phyloP scores from a whole-genome alignment of 345 rosid genomes.

The Murraya koenigii region DNA sequence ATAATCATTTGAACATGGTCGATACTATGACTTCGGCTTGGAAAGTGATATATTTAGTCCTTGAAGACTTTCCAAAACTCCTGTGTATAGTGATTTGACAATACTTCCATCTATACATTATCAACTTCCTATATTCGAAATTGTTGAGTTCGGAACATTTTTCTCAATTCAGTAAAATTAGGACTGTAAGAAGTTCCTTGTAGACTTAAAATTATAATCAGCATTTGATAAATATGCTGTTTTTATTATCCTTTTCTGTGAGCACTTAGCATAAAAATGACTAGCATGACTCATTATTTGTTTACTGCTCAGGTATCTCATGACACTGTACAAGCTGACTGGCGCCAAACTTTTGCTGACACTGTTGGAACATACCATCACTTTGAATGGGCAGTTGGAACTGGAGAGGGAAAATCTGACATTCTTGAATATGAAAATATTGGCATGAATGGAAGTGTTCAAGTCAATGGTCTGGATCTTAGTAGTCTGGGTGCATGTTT shows the following conservation, averaged over 20 bases:
- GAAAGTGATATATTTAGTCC: neutral
- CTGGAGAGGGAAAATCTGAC: constrained; percentile 85
- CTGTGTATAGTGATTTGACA: neutral
- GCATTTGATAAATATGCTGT: neutral
- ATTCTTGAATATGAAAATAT: constrained; percentile 80
- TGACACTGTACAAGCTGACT: constrained; percentile 78
- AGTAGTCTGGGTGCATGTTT: constrained; percentile 61
- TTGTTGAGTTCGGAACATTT: neutral
- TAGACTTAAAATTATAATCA: neutral
- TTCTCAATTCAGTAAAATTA: neutral
- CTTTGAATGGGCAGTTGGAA: constrained; percentile 97
- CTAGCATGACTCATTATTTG: neutral
- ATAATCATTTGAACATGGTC: neutral
- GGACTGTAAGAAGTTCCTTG: neutral
- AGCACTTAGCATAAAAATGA: constrained; percentile 5
- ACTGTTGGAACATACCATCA: constrained; percentile 69
- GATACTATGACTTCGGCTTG: neutral
- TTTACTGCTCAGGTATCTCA: constrained; percentile 59
- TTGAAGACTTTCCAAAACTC: neutral
- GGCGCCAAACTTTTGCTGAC: constrained; percentile 76
- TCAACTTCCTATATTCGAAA: neutral
- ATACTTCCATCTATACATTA: neutral
- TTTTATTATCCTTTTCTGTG: constrained; percentile 7
- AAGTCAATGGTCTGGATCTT: constrained; percentile 69
- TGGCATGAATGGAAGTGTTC: constrained; percentile 64